Evolutionary conservation across 176 grass and related monocot genomes (phyloP), one percentile per base, ranked within the genome.

Genomic region (Melocanna baccifera): DNA sequence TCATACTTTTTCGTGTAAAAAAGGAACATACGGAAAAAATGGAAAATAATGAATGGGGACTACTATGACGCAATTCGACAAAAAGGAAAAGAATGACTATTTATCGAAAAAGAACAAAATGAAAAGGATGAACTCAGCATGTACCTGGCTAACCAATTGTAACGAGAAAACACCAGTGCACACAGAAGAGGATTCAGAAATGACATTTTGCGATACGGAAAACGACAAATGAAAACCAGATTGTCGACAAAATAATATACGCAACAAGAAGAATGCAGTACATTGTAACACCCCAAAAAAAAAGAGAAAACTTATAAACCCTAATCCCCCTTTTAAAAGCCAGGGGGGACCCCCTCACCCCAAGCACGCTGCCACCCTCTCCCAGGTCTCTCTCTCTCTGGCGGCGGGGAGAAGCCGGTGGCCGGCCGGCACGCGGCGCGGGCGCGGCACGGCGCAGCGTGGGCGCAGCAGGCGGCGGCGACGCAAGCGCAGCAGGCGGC

Each of bases 111-210:
- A 15, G 5, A 87, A 85, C 4, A 71, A 75, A 69, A 72, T 65
- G 83, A 65, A 88, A 37, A 84, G 0, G n/a, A 84, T 32, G n/a
- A 55, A 10, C 22, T 80, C 69, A 84, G 68, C 30, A 72, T 72
- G 32, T 79, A 41, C 23, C n/a, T 39, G 13, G 5, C 16, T 16
- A 85, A 80, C 69, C 40, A 32, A 26, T 52, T 76, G 16, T 59
- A 4, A 85, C 10, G 3, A 80, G 40, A 52, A 43, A 81, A 50
- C 2, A 2, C 20, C 2, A 69, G 39, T 6, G n/a, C 25, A 61
- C 3, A 6, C 16, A 69, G 75, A 81, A 58, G 48, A 89, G 43
- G 41, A 75, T 62, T 77, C 39, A 58, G 34, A 68, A 73, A 79
- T 0, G 22, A 40, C 36, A 2, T 37, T 51, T 28, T 51, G 20